Evolutionary conservation across 1,284 basidiomycete genomes (phyloP).

Genomic region (Pholiota adiposa): DNA sequence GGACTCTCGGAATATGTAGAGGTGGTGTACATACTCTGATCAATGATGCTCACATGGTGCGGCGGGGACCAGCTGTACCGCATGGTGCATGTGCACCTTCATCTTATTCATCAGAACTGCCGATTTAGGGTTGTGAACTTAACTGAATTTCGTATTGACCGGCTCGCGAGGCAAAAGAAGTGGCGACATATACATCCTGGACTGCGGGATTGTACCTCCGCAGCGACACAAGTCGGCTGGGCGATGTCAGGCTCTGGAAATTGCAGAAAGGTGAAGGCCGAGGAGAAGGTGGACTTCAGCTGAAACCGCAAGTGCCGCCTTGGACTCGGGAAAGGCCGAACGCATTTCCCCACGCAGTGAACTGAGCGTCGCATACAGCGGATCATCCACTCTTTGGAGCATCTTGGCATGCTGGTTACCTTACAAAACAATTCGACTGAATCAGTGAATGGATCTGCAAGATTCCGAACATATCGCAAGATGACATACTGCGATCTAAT

Average conservation of each 20-base stretch:
- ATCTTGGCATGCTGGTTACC: background rate
- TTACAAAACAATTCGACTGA: background rate
- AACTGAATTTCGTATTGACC: slow-evolving; percentile 3
- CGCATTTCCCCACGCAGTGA: background rate
- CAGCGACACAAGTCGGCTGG: background rate
- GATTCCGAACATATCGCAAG: slow-evolving; percentile 4
- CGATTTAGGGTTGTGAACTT: slow-evolving; percentile 9
- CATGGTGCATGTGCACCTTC: slow-evolving; percentile 17
- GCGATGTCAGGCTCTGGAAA: background rate
- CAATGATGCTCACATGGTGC: slow-evolving; percentile 20
- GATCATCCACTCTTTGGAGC: background rate
- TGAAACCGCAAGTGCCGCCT: no score
- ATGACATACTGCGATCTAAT: slow-evolving; percentile 6
- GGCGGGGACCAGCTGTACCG: slow-evolving; percentile 15
- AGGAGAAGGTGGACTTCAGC: background rate
- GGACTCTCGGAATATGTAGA: slow-evolving; percentile 12
- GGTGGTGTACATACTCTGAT: slow-evolving; percentile 2
- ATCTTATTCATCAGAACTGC: slow-evolving; percentile 12
- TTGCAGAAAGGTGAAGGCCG: background rate
- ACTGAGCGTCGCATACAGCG: background rate
- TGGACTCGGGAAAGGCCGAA: background rate
- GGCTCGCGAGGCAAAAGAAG: background rate
- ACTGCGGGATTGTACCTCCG: background rate
- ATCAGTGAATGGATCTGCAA: background rate
- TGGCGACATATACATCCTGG: background rate